These are phyloP conservation scores for Backusella mclennaniae DNA, from an alignment of 192 early-diverging fungal genomes.

Conservation along the genomic window DNA sequence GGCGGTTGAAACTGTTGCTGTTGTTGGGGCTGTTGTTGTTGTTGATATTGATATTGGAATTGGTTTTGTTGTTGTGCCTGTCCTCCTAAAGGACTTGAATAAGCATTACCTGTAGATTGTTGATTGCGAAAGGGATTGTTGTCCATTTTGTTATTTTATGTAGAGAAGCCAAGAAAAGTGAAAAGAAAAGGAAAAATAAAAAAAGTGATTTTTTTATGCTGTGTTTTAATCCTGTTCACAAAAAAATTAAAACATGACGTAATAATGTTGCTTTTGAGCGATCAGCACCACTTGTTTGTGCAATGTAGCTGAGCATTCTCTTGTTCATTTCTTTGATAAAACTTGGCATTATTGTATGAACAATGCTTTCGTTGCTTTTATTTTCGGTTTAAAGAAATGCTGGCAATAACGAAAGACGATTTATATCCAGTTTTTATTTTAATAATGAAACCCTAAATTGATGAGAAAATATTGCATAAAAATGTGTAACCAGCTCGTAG, in stretches of 20 bases:
- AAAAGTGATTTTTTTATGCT: neutral
- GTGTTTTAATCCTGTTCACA: neutral
- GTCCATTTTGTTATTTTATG: conserved; percentile 13
- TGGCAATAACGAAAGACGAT: too few species aligned
- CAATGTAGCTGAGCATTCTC: neutral
- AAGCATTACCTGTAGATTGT: neutral
- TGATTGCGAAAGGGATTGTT: conserved; percentile 27
- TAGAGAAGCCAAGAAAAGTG: neutral
- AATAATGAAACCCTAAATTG: too few species aligned
- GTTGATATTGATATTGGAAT: conserved; percentile 5
- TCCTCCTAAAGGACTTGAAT: neutral
- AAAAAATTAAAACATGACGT: neutral
- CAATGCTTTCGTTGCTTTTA: too few species aligned
- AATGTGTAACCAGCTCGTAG: too few species aligned
- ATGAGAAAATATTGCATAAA: too few species aligned
- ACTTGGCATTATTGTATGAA: too few species aligned
- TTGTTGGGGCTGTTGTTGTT: neutral
- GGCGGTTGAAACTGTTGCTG: conserved; percentile 9
- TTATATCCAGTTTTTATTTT: too few species aligned
- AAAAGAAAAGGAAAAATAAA: conserved; percentile 17
- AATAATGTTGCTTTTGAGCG: neutral
- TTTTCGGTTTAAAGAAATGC: too few species aligned
- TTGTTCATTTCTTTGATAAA: neutral
- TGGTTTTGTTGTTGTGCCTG: neutral
- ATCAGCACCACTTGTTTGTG: neutral